Evolutionary conservation across 202 grass and related monocot genomes (phyloP).

Genomic region (Miscanthus sacchariflorus): DNA sequence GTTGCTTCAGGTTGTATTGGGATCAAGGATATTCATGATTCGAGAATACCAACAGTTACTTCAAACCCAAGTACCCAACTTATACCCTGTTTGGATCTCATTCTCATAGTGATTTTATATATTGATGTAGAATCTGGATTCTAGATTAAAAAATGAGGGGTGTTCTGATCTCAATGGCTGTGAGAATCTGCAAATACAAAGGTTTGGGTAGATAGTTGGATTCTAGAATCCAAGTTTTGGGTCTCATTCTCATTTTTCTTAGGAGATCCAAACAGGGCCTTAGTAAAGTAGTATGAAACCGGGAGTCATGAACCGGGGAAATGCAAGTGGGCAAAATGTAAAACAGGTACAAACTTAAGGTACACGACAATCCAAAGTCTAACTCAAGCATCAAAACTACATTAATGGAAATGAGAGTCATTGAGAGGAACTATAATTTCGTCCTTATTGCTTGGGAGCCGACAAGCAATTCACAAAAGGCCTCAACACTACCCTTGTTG

Average conservation of each 20-base stretch:
- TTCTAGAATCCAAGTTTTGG: no score
- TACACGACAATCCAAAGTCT: not conserved
- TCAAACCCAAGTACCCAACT: no score
- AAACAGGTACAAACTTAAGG: not conserved
- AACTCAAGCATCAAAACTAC: not conserved
- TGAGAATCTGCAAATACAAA: no score
- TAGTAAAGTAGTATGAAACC: not conserved
- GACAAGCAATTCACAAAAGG: not conserved
- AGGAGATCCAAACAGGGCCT: no score
- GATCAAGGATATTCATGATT: not conserved
- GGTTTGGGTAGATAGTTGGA: no score
- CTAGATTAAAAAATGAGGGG: no score
- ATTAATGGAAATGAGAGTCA: not conserved
- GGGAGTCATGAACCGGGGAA: not conserved
- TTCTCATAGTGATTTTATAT: no score
- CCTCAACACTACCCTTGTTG: not conserved
- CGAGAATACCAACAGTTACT: not conserved
- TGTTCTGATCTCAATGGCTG: no score
- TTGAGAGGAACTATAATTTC: not conserved
- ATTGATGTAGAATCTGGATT: no score
- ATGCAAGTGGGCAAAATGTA: not conserved
- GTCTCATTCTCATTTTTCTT: no score
- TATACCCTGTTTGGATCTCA: no score
- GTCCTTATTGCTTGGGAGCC: not conserved
- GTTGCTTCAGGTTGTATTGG: not conserved